A percentile compares a stretch with the other conserved stretches of the same genome.
phyloP scores from a whole-genome alignment of 2,329 filamentous ascomycete genomes.

The Colletotrichum chlorophyti region DNA sequence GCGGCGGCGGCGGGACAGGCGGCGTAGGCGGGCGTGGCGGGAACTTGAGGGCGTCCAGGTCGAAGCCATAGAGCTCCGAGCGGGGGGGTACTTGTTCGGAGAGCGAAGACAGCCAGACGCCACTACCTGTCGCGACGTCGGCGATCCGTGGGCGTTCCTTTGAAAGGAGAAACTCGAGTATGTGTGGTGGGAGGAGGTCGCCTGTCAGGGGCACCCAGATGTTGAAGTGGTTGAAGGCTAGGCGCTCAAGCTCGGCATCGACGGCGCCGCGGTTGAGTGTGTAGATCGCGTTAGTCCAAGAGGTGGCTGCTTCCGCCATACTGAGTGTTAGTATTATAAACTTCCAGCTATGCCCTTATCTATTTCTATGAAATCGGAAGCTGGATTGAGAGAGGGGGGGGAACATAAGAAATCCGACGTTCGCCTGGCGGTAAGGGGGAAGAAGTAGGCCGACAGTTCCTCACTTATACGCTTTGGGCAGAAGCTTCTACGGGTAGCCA shows the following conservation, averaged over 20 bases:
- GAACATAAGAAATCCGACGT: too few species aligned
- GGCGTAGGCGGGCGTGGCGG: slow-evolving; percentile 18
- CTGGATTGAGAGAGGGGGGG: too few species aligned
- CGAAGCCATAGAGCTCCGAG: slow-evolving; percentile 30
- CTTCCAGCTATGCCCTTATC: too few species aligned
- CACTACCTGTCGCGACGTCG: slow-evolving; percentile 32
- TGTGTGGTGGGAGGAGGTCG: slow-evolving; percentile 12
- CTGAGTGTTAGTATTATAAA: too few species aligned
- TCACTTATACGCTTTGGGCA: too few species aligned
- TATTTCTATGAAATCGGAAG: too few species aligned
- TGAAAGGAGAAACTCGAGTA: not conserved
- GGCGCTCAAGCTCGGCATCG: slow-evolving; percentile 18
- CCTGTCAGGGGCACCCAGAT: slow-evolving; percentile 18
- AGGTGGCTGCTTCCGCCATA: too few species aligned
- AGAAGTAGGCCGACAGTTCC: too few species aligned
- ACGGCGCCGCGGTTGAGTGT: slow-evolving; percentile 15
- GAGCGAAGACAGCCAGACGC: slow-evolving; percentile 31
- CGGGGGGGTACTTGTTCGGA: slow-evolving; percentile 5
- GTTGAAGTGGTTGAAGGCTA: slow-evolving; percentile 24
- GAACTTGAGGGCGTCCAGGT: slow-evolving; percentile 31
- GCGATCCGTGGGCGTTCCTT: slow-evolving; percentile 21
- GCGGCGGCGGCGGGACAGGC: slow-evolving; percentile 4
- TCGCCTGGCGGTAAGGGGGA: too few species aligned
- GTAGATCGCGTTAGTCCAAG: slow-evolving; percentile 19
- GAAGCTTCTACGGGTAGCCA: too few species aligned